Evolutionary conservation across 2,329 filamentous ascomycete genomes (phyloP), one percentile per base, ranked within the genome.

Genomic region (Neonectria sp.): DNA sequence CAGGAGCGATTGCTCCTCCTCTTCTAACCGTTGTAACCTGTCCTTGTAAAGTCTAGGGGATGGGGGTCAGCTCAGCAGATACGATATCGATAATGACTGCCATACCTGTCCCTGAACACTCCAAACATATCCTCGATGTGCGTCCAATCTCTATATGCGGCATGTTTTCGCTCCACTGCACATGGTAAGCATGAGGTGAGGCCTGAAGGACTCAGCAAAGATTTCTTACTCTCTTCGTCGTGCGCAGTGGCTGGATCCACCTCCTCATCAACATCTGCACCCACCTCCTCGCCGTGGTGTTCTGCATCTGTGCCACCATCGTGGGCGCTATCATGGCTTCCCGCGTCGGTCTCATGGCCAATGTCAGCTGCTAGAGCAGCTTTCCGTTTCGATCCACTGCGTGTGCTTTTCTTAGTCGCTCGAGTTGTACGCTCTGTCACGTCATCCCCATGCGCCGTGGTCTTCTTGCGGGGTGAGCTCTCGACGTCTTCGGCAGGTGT

Each of bases 121-220:
- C 92, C 90, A 82, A 99, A 99, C 77, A 96, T 93, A 79, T 92
- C 92, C 79, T 98, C 95, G 49, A 99, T 92, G 21, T 89, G 88
- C 21, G 90, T 87, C 74, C 98, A 88, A 72, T 94, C 90, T 63
- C 95, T 93, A 77, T 95, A 91, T 0, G 95, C 95, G 37, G 89
- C 88, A 76, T 91, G 91, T 82, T 95, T 96, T 77, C 90, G 91
- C 75, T 93, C 89, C 71, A 93, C 93, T 95, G 75, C 68, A 65
- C 24, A 7, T 24, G 12, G 73, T 78, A 67, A 76, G 74, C 75
- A 69, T 60, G 52, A n/a, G 15, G 6, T 60, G 12, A 40, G 25
- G 40, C 67, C 70, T 9, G 21, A 49, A 43, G 33, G 33, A 31
- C 55, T 68, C 46, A 37, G 57, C 45, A 45, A 21, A 12, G 13